Base-by-base conservation (phyloP, 306 rosid genomes). In the Sindora glabra region DNA sequence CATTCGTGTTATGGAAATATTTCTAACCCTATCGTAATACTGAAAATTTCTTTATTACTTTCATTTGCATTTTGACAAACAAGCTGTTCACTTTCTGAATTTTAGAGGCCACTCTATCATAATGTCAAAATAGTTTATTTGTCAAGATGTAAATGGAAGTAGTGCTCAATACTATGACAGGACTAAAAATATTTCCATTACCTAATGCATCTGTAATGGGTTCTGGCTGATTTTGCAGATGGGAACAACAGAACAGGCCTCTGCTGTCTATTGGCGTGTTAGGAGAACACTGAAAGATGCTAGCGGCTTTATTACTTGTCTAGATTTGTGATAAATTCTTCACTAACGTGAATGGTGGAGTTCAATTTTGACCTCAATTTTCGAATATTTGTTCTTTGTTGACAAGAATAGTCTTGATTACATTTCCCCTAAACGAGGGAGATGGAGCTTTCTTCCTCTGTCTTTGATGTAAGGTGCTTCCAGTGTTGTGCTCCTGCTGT, bases 221-320 rank as follows among this genome's bases (percentile, higher is more conserved):
- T 55, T 70, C 69, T 59, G 22, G 15, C 45, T 23, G 37, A 10
- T 71, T 48, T 49, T 76, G 66, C 96, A 92, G 99, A 74, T 86
- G 82, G 96, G 96, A 62, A 81, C 94, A 49, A 83, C 96, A 5
- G 86, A 82, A 56, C 80, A 80, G 15, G 86, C 96, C 5, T 67
- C 77, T 64, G 85, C 81, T 3, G 69, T 89, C 25, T 48, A 56
- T 66, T 92, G 94, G 89, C 86, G 92, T 18, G 94, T 94, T 4
- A 81, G 78, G 59, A 92, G 66, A 79, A 65, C 65, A 32, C 81
- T 92, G 12, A 74, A 81, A 77, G 96, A 89, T 73, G 41, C 78
- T 23, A 49, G 79, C 29, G 86, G 74, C 29, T 71, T 86, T 68
- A 48, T 61, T 29, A 57, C 74, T 13, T 52, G 82, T n/a, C 23